Evolutionary conservation across 176 grass and related monocot genomes (phyloP).

Genomic region (Themeda triandra): DNA sequence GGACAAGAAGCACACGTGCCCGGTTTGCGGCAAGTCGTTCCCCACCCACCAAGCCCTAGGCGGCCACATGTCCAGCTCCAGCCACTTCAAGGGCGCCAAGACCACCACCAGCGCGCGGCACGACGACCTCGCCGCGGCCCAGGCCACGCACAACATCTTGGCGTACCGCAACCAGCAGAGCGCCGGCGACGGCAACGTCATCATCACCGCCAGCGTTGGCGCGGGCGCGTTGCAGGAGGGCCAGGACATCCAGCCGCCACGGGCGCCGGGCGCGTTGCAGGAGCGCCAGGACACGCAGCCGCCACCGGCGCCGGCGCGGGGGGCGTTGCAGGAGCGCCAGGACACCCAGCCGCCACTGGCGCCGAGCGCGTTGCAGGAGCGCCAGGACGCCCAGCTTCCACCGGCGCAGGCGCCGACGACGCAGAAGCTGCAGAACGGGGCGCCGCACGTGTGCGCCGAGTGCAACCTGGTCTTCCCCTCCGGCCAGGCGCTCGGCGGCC

Average conservation of each 20-base stretch:
- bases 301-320: too few species aligned
- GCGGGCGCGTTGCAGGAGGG: neutral
- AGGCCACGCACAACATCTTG: conserved; percentile 1
- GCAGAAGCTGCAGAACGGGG: too few species aligned
- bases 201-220: neutral
- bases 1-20: conserved; percentile 23
- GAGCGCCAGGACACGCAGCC: neutral
- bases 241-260: neutral
- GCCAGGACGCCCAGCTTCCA: neutral
- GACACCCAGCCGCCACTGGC: neutral
- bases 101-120: neutral
- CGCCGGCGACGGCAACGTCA: neutral
- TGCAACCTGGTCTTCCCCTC: conserved; percentile 18
- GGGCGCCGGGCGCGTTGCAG: too few species aligned
- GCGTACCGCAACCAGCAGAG: neutral
- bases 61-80: conserved; percentile 26
- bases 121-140: neutral
- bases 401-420: too few species aligned
- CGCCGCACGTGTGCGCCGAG: neutral
- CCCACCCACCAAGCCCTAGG: conserved; percentile 47
- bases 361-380: neutral
- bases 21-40: conserved; percentile 27
- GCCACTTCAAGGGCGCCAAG: conserved; percentile 14
- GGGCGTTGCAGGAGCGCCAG: neutral
- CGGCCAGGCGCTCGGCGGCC: conserved; percentile 52